Conservation (phyloP, 2,329 filamentous ascomycete species). For the Epichloe uncinata region DNA sequence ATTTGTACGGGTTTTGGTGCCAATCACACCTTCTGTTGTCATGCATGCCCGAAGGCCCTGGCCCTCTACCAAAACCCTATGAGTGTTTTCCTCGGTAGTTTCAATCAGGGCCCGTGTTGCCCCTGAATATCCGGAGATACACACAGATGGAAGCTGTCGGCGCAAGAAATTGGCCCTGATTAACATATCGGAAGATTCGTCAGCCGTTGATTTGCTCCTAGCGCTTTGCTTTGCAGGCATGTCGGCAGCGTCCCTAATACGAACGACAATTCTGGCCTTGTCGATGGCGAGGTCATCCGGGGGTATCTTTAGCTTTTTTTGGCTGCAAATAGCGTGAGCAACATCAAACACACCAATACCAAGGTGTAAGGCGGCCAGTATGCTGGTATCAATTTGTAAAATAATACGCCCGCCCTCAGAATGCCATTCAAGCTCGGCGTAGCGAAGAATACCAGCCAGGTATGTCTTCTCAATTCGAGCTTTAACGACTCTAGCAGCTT, state of each 20-base stretch:
- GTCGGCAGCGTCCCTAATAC: constrained; percentile 46
- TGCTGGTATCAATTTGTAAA: constrained; percentile 68
- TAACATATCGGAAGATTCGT: constrained; percentile 39
- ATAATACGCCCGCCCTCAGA: constrained; percentile 61
- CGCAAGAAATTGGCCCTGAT: constrained; percentile 76
- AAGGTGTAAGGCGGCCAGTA: constrained; percentile 67
- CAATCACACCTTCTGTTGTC: constrained; percentile 83
- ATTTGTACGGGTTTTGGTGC: constrained; percentile 63
- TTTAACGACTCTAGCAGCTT: constrained; percentile 81
- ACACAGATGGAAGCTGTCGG: constrained; percentile 65
- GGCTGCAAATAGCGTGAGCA: constrained; percentile 58
- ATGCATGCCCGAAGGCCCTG: constrained; percentile 85
- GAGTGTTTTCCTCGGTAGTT: constrained; percentile 54
- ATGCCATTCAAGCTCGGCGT: constrained; percentile 83
- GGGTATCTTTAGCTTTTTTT: constrained; percentile 67
- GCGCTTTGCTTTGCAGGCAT: constrained; percentile 32
- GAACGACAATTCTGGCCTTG: constrained; percentile 56
- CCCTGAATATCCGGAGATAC: constrained; percentile 80
- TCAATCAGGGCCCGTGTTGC: constrained; percentile 81
- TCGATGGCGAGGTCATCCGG: constrained; percentile 48
- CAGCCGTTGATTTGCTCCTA: constrained; percentile 30
- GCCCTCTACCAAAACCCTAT: constrained; percentile 79
- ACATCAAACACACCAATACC: constrained; percentile 67
- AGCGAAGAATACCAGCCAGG: constrained; percentile 66
- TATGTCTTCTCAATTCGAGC: constrained; percentile 92